These are phyloP conservation scores for Backusella sp. DNA, from an alignment of 192 early-diverging fungal genomes.

Conservation along the genomic window DNA sequence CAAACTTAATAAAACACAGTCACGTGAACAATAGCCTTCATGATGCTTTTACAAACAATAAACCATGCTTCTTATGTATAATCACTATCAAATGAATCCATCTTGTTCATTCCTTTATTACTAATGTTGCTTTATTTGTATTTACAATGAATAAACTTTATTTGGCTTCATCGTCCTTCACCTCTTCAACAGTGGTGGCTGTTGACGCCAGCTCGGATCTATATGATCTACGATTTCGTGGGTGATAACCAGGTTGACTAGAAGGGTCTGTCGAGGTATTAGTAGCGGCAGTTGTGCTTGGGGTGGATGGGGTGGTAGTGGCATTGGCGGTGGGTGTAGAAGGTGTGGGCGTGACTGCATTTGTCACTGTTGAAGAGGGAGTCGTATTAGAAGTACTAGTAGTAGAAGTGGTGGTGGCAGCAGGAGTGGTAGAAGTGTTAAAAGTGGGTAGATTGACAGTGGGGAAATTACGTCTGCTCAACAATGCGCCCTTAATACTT, in stretches of 20 bases:
- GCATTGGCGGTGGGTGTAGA: not conserved
- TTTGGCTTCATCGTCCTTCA: not conserved
- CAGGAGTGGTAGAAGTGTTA: too few relatives aligned
- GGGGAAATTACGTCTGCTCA: constrained; percentile 52
- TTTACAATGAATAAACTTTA: not conserved
- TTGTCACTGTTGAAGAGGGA: not conserved
- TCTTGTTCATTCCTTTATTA: not conserved
- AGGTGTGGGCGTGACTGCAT: not conserved
- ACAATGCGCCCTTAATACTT: constrained; percentile 45
- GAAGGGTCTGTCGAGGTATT: not conserved
- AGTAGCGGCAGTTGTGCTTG: not conserved
- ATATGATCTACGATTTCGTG: constrained; percentile 8
- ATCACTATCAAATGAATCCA: not conserved
- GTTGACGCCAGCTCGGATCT: not conserved
- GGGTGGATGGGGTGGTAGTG: not conserved
- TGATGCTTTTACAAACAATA: too few relatives aligned
- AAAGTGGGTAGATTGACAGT: not conserved
- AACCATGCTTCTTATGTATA: too few relatives aligned
- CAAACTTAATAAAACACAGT: not conserved
- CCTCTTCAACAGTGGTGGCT: not conserved
- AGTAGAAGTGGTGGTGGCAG: not conserved
- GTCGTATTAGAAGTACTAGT: not conserved
- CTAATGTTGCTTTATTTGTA: not conserved
- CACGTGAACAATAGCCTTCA: not conserved
- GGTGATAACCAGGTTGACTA: not conserved